Base-by-base conservation (phyloP, 164 flowering plant genomes). In the Aristolochia contorta region DNA sequence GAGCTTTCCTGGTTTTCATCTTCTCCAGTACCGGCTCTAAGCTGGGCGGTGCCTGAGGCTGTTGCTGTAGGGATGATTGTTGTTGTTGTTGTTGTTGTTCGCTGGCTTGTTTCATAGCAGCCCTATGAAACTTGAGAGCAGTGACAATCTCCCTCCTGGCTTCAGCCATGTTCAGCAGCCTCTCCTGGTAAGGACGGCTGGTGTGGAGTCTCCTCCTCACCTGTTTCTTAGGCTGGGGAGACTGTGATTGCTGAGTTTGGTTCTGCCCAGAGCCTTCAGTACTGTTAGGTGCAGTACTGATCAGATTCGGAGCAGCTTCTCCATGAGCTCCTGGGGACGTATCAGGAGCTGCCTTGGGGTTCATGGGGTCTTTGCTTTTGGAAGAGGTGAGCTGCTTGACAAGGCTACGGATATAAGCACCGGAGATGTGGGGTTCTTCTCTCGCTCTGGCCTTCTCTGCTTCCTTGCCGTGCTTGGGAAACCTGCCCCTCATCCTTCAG, bases 121-220 rank as follows among this genome's bases (percentile, higher is more conserved):
- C 98, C 65, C 98, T 74, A 63, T 92, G 96, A 59, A 78, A 78
- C 72, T 89, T 92, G 37, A 92, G 85, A 16, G 96, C 96, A 62
- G 95, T 79, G 49, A 85, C 98, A 66, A 92, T 89, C 71, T 92
- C 98, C 60, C 77, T 71, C 25, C 77, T 66, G 25, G 90, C 98
- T 69, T 89, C 96, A 23, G 98, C 98, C 98, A 92, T 89, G 52
- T 89, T 86, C 0, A 89, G 82, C 25, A 84, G 86, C 78, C 90
- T 75, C 58, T 89, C 96, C 72, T 89, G 91, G 64, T 92, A 87
- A 58, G 96, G 98, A 70, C 83, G 81, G 50, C 78, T 84, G 10
- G 88, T 83, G 63, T 89, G 98, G 56, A 83, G 79, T 65, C 97
- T 81, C 67, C 98, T 82, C 70, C 96, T 82, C 19, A 84, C 93